Percentiles rank a stretch among this genome's conserved stretches.
Evolutionary conservation across 257 asterid genomes (phyloP).

Genomic region (Anisodus tanguticus): DNA sequence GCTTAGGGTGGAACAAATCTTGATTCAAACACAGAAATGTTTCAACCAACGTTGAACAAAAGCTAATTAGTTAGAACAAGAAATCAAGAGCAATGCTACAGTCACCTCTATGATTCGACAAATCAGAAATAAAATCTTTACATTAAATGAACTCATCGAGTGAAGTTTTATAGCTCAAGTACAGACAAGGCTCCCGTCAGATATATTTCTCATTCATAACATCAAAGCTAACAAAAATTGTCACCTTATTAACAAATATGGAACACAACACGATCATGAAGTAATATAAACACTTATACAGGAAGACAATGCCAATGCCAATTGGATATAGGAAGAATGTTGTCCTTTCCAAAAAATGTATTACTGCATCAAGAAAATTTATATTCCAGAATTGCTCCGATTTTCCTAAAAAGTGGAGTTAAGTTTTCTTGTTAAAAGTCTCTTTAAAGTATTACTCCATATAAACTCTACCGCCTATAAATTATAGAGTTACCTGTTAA

Average conservation of each 20-base stretch:
- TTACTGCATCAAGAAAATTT: conserved; percentile 53
- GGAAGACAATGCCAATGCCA: conserved; percentile 82
- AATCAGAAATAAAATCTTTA: background rate
- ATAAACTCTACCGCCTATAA: no score
- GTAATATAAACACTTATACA: conserved; percentile 44
- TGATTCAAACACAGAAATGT: no score
- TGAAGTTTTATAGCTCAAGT: conserved; percentile 13
- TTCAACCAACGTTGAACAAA: no score
- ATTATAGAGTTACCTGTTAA: no score
- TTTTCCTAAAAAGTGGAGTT: no score
- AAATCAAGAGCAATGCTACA: background rate
- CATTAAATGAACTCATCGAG: background rate
- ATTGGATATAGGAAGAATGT: conserved; percentile 93
- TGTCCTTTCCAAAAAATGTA: conserved; percentile 95
- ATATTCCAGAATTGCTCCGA: no score
- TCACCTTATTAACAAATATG: background rate
- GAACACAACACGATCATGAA: background rate
- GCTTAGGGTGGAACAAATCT: no score
- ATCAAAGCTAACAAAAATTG: background rate
- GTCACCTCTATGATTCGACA: background rate
- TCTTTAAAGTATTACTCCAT: no score
- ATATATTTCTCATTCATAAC: conserved; percentile 23
- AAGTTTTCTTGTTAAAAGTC: no score
- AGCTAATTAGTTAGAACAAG: background rate
- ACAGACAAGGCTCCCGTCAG: conserved; percentile 9